Base-by-base conservation (phyloP, 345 rosid species). In the Moricandia arvensis region DNA sequence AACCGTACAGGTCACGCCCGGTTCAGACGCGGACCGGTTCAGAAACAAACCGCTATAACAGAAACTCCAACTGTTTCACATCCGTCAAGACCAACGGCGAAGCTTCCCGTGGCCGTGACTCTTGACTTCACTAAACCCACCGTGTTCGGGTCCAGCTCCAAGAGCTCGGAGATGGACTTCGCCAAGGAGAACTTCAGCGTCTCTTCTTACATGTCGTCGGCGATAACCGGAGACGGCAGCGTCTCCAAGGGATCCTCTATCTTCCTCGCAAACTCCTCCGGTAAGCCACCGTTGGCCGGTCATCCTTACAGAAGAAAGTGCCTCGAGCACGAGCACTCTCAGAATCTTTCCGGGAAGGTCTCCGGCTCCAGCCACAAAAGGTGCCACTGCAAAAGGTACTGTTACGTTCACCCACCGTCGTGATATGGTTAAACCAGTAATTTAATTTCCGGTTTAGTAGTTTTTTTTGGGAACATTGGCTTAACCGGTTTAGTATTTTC, bases 1-100 rank as follows among this genome's bases (percentile, higher is more conserved):
- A 85, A 90, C 75, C 85, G 95, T 9, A 89, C 96, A 9, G 98
- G 98, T n/a, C 98, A 87, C 74, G 98, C 98, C 41, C 88, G 98
- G 24, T 94, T 94, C 82, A 71, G 97, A 33, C 97, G 97, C 5
- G 95, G 86, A 1, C 98, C 97, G 58, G 66, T 79, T 64, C 74
- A 7, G 33, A 33, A 54, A n/a, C 49, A 55, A 24, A 47, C 47
- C 67, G 45, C n/a, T 8, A 71, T 71, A 71, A 2, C 5, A 24
- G 69, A 69, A 4, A 3, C 63, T 63, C 68, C 73, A 13, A 9
- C 33, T 41, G 30, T 59, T 49, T 34, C 79, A 16, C 57, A 35
- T 9, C 68, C 73, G 21, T 4, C 26, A 1, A 69, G 47, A 51
- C 33, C 45, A 4, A 41, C 82, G 1, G 68, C 84, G 71, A 34